Evolutionary conservation across 225 moss, liverwort and hornwort genomes (phyloP).

Genomic region (Ulota crispa): DNA sequence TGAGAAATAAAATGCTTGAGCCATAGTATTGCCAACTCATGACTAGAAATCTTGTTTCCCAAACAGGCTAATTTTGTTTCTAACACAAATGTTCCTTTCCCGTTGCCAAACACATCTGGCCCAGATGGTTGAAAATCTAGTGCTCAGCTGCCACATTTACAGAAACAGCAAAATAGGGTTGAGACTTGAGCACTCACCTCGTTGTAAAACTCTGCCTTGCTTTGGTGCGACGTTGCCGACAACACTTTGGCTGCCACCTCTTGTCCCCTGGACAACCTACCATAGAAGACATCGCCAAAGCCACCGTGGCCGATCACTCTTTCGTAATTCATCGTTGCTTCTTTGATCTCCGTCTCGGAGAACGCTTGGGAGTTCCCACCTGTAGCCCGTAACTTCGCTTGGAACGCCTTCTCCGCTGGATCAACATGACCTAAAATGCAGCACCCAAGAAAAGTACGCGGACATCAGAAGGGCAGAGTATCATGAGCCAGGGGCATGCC

Average conservation of each 20-base stretch:
- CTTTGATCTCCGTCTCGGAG: constrained; percentile 27
- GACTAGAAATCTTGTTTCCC: no score
- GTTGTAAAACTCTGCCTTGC: background rate
- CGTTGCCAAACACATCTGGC: no score
- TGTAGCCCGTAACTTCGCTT: background rate
- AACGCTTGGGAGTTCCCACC: constrained; percentile 6
- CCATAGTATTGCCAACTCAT: no score
- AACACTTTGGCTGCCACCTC: background rate
- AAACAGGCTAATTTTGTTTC: no score
- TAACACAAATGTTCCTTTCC: no score
- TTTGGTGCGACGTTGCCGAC: background rate
- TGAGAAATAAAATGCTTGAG: no score
- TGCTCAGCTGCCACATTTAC: no score
- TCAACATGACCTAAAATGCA: background rate
- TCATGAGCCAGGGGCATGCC: background rate
- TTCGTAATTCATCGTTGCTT: constrained; percentile 42
- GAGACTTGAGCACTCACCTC: background rate
- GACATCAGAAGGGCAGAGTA: background rate
- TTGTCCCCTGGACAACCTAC: background rate
- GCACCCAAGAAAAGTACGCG: background rate
- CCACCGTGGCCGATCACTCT: constrained; percentile 42
- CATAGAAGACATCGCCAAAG: constrained; percentile 22
- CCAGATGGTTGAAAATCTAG: no score
- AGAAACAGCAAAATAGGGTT: no score
- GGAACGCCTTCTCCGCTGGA: constrained; percentile 12